Evolutionary conservation across 2,329 filamentous ascomycete species (phyloP), one percentile per base, ranked within the genome.

Genomic region (Apiospora koreana): DNA sequence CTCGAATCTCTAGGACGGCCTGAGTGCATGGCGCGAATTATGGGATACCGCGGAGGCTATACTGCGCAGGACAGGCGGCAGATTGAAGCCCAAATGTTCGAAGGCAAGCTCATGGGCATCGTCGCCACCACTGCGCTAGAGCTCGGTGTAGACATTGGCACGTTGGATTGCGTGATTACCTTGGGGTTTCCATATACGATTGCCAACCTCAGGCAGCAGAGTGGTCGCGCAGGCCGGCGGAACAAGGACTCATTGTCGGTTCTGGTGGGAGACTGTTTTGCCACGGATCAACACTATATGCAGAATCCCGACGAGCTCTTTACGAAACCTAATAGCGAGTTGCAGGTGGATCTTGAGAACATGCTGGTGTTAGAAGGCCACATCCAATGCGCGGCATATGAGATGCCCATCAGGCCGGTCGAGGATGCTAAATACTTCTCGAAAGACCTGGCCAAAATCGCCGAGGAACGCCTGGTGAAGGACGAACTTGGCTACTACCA

Each of bases 231-330:
- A 25, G 96, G 96, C 16, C 89, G 96, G 71, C 88, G 95, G 71
- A 98, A 98, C 78, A 97, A 94, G 77, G 96, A 99, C 80, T 97
- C 95, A 0, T 85, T 99, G 2, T 97, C 94, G 0, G 90, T 99
- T 2, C 84, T 99, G 0, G 89, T 99, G 0, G 96, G 95, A 2
- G 95, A 98, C 77, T 91, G 91, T 73, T 97, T 96, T 74, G 91
- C 95, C 2, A 94, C 94, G 0, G 96, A 99, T 79, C 96, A 99
- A 78, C 91, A 97, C 78, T 99, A 97, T 80, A 99, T 99, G 96
- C 90, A 93, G 72, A 97, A 98, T 73, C 96, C 96, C 0, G 92
- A 96, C 72, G 94, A 97, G 80, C 92, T 99, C 31, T 95, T 98
- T 81, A 96, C 93, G 0, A 94, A 94, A 76, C 94, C 95, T 0